These are phyloP conservation scores for Schizophyllum commune DNA, from an alignment of 1,284 basidiomycete species.

Conservation along the genomic window DNA sequence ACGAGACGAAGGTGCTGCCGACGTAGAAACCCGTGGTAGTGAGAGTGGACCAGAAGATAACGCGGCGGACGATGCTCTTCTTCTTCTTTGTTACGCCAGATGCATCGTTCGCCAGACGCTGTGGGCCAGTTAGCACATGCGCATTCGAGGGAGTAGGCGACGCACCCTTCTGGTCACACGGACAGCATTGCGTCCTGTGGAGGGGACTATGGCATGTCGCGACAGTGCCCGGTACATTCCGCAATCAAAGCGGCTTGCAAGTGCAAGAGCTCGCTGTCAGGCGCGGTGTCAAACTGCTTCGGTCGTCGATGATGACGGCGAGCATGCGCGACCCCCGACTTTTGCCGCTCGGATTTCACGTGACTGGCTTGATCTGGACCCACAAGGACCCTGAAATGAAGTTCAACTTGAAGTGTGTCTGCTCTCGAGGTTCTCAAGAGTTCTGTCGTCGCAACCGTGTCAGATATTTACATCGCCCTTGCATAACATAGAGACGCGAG, in stretches of 20 bases:
- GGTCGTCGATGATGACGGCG: neutral
- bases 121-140: constrained; percentile 6
- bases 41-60: constrained; percentile 56
- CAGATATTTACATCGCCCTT: neutral
- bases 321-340: neutral
- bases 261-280: neutral
- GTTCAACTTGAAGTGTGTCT: too few relatives aligned
- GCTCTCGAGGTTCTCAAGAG: too few relatives aligned
- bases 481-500: neutral
- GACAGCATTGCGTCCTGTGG: neutral
- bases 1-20: constrained; percentile 68
- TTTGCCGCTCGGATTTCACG: neutral
- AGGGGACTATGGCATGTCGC: neutral
- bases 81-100: constrained; percentile 39
- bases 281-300: neutral
- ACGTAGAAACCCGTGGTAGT: constrained; percentile 69
- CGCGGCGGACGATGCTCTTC: constrained; percentile 40
- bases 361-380: neutral
- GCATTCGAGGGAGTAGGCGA: neutral
- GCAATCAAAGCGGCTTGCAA: neutral
- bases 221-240: neutral
- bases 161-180: neutral
- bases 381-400: neutral
- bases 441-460: too few relatives aligned
- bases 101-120: constrained; percentile 53